Base-by-base conservation (phyloP, 2,329 filamentous ascomycete genomes). In the Fusarium ramigenum region DNA sequence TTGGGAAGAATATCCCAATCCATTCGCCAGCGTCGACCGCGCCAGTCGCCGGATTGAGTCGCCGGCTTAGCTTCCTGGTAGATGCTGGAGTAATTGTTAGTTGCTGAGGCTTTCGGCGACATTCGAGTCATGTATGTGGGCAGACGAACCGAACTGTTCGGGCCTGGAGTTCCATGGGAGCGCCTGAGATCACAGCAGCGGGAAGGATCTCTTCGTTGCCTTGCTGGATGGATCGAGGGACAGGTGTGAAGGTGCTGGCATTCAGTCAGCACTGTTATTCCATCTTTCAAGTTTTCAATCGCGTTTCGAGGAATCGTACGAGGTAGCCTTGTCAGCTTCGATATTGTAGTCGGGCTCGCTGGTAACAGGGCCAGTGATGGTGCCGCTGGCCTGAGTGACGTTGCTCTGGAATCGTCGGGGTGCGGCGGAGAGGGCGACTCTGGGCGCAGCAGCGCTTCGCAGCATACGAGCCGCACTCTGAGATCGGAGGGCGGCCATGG, bases 1-100 rank as follows among this genome's bases (percentile, higher is more conserved):
- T 97, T 98, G 78, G 88, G 85, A 37, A 98, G 88, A 54, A 97
- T 91, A 82, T 99, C 96, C 96, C 96, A 99, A 83, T 99, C 96
- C 95, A 99, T 97, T 57, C 95, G 92, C 96, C 96, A 99, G 79
- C 93, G 90, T 81, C 93, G 90, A 63, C 89, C 86, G 80, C 93
- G 91, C 93, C 94, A 97, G 78, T 91, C 89, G 73, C 96, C 96
- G 39, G 96, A 98, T 84, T 99, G 96, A 47, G 96, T 98, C 40
- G 96, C 96, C n/a, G 96, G 91, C 85, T 99, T 99, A 65, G 93
- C 81, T 56, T 95, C 94, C 79, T 93, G 91, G 87, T 93, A 98
- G 84, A 99, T 99, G 80, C 96, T 98, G 80, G 18, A 50, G 19
- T 56, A 37, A 21, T 39, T 59, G 63, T 78, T 34, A 75, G 61